Conservation (phyloP, 2,329 filamentous ascomycete species). For the Colletotrichum chlorophyti region DNA sequence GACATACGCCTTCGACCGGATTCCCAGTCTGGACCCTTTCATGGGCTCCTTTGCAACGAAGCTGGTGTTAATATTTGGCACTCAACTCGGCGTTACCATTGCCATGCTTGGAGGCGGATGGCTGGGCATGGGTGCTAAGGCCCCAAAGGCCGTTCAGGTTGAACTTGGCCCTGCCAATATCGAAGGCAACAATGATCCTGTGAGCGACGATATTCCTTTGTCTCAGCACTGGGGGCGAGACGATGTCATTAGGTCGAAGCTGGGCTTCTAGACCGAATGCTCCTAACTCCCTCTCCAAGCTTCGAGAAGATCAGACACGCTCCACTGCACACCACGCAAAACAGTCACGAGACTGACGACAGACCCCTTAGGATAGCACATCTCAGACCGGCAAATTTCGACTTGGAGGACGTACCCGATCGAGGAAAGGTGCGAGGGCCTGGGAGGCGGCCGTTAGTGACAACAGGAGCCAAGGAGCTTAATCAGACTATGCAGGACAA, state of each 20-base stretch:
- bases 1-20: conserved; percentile 32
- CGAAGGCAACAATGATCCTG: conserved; percentile 9
- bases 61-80: conserved; percentile 32
- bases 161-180: not conserved
- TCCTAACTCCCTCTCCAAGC: too few species aligned
- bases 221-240: conserved; percentile 2
- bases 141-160: conserved; percentile 1
- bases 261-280: conserved; percentile 9
- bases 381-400: conserved; percentile 10
- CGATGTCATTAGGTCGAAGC: conserved; percentile 9
- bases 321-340: not conserved
- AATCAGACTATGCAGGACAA: not conserved
- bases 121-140: conserved; percentile 12
- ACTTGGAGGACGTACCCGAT: conserved; percentile 6
- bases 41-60: conserved; percentile 32
- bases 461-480: not conserved
- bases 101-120: conserved; percentile 27
- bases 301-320: too few species aligned
- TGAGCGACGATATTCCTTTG: conserved; percentile 16
- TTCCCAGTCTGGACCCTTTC: conserved; percentile 31
- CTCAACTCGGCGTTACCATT: conserved; percentile 23
- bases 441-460: conserved; percentile 4
- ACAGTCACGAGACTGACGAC: conserved; percentile 10
- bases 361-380: conserved; percentile 9
- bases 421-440: conserved; percentile 3